Evolutionary conservation across 257 asterid species (phyloP).

Genomic region (Vinca minor): DNA sequence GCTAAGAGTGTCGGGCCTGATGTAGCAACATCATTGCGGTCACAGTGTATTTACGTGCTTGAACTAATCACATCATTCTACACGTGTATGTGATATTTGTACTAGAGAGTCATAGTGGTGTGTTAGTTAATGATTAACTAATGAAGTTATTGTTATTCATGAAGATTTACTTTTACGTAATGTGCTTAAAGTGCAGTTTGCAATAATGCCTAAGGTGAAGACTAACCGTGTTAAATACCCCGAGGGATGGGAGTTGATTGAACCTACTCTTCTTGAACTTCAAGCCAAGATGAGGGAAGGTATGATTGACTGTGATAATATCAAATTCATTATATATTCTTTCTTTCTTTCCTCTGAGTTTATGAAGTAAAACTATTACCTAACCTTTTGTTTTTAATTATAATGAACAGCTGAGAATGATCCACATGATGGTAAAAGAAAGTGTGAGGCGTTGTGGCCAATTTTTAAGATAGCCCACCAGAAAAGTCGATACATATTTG

Average conservation of each 20-base stretch:
- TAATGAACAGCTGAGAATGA: slow-evolving; percentile 67
- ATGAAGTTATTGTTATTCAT: not conserved
- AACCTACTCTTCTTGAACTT: slow-evolving; percentile 73
- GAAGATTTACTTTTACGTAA: not conserved
- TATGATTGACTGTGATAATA: slow-evolving; percentile 9
- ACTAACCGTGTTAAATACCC: slow-evolving; percentile 74
- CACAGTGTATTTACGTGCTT: no score
- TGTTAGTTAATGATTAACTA: not conserved
- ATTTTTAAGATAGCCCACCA: slow-evolving; percentile 90
- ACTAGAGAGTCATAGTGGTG: no score
- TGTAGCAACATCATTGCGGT: no score
- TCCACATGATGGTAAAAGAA: slow-evolving; percentile 74
- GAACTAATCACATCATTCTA: no score
- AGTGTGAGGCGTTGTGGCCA: slow-evolving; percentile 89
- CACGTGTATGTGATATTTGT: no score
- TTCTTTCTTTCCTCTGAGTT: not conserved
- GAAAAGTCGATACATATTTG: slow-evolving; percentile 76
- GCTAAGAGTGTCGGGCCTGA: no score
- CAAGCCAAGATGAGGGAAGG: slow-evolving; percentile 97
- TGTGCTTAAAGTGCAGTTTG: slow-evolving; percentile 20
- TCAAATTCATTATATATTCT: not conserved
- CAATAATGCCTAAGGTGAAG: slow-evolving; percentile 84
- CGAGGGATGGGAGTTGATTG: slow-evolving; percentile 90
- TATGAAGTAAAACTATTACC: not conserved
- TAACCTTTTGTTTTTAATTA: not conserved